These are phyloP conservation scores for Venustampulla echinocandica DNA, from an alignment of 495 filamentous ascomycete genomes.

Conservation along the genomic window DNA sequence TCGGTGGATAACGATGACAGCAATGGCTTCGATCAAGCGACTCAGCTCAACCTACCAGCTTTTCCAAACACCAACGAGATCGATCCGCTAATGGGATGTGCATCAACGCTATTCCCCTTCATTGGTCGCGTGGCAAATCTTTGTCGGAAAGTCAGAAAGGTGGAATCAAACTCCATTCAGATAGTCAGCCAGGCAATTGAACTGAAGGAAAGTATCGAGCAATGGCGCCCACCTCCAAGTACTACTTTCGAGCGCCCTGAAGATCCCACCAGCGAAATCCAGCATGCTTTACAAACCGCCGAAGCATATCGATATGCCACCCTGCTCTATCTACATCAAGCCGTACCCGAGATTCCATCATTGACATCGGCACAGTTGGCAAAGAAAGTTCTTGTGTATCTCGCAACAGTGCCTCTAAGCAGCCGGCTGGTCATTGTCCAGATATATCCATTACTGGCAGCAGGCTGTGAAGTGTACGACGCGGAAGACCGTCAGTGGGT, in stretches of 20 bases:
- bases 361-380: conserved; percentile 47
- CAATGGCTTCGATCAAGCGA: conserved; percentile 40
- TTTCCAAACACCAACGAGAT: conserved; percentile 41
- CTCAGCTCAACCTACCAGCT: conserved; percentile 26
- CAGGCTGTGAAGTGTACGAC: conserved; percentile 57
- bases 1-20: conserved; percentile 52
- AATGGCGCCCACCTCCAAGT: conserved; percentile 51
- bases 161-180: conserved; percentile 47
- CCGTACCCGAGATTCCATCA: conserved; percentile 66
- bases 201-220: conserved; percentile 52
- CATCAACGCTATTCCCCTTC: conserved; percentile 61
- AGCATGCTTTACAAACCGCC: conserved; percentile 62
- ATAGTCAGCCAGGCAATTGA: conserved; percentile 59
- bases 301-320: conserved; percentile 73
- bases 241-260: conserved; percentile 50
- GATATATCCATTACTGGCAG: conserved; percentile 66
- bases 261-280: conserved; percentile 55
- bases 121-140: conserved; percentile 63
- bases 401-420: conserved; percentile 55
- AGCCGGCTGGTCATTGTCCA: conserved; percentile 66
- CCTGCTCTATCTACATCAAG: conserved; percentile 67
- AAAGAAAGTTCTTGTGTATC: conserved; percentile 48
- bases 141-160: conserved; percentile 53
- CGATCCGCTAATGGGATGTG: conserved; percentile 71
- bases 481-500: conserved; percentile 63